Percentiles rank a stretch among this genome's conserved stretches.
These are phyloP conservation scores for Trichosporon sp. DNA, from an alignment of 1,284 basidiomycete genomes.

Conservation along the genomic window DNA sequence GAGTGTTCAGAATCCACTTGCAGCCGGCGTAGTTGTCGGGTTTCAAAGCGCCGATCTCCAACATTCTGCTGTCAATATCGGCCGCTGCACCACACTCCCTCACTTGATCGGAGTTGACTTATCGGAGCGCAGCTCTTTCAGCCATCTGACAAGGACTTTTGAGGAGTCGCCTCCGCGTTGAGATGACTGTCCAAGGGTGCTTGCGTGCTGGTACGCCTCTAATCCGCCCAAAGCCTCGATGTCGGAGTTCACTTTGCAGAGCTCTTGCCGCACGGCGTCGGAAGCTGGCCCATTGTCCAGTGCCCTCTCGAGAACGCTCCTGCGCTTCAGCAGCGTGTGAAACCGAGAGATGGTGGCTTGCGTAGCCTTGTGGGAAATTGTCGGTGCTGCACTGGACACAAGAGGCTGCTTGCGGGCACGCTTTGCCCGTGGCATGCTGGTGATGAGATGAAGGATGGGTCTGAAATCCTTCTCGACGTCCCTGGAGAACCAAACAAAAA, in stretches of 20 bases:
- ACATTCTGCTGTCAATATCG: constrained; percentile 54
- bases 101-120: not conserved
- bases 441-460: not conserved
- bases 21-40: constrained; percentile 71
- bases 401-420: constrained; percentile 17
- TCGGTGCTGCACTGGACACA: constrained; percentile 2
- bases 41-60: constrained; percentile 79
- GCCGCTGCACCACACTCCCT: not conserved
- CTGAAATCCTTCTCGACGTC: not conserved
- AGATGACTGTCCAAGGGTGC: constrained; percentile 67
- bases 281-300: constrained; percentile 3
- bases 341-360: constrained; percentile 44
- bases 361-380: constrained; percentile 32
- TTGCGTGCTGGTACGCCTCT: constrained; percentile 73
- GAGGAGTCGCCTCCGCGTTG: constrained; percentile 82
- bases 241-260: constrained; percentile 58
- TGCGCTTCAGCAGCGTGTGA: constrained; percentile 45
- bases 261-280: constrained; percentile 16
- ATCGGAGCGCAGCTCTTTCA: constrained; percentile 55
- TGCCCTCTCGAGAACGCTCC: constrained; percentile 27
- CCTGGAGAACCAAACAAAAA: not conserved
- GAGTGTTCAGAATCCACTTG: constrained; percentile 65
- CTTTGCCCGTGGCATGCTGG: constrained; percentile 7
- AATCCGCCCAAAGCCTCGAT: constrained; percentile 68
- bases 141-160: constrained; percentile 68